These are phyloP conservation scores for Entomortierella chlamydospora DNA, from an alignment of 192 early-diverging fungal genomes.

Conservation along the genomic window DNA sequence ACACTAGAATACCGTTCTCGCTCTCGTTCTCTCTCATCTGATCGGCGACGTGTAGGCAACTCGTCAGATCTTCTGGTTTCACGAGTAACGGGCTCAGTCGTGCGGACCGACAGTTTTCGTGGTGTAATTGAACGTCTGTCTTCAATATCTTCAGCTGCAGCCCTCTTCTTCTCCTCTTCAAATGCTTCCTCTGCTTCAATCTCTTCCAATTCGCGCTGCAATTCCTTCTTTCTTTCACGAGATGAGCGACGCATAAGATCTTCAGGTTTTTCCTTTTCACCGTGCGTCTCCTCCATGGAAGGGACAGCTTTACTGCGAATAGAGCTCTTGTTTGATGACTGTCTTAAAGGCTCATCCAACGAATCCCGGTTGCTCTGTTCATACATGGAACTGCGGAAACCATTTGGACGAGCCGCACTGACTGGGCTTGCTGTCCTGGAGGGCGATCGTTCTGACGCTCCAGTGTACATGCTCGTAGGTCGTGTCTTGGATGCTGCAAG, in stretches of 20 bases:
- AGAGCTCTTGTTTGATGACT: background rate
- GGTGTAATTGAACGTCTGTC: background rate
- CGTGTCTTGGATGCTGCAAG: background rate
- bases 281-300: background rate
- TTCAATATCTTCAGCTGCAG: background rate
- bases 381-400: constrained; percentile 20
- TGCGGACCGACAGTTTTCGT: constrained; percentile 18
- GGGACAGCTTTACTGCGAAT: background rate
- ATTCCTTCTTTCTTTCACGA: constrained; percentile 33
- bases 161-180: constrained; percentile 1
- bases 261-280: constrained; percentile 3
- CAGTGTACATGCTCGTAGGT: background rate
- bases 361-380: background rate
- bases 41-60: constrained; percentile 2
- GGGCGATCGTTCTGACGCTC: background rate
- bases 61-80: constrained; percentile 11
- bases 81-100: constrained; percentile 9
- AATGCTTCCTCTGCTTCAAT: constrained; percentile 33
- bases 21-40: constrained; percentile 9
- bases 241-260: constrained; percentile 26
- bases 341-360: constrained; percentile 4
- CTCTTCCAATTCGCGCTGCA: constrained; percentile 33
- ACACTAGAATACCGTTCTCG: constrained; percentile 6
- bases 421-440: background rate
- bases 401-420: constrained; percentile 2